Conservation (phyloP, 2,329 filamentous ascomycete genomes). For the Botrytis galanthina region DNA sequence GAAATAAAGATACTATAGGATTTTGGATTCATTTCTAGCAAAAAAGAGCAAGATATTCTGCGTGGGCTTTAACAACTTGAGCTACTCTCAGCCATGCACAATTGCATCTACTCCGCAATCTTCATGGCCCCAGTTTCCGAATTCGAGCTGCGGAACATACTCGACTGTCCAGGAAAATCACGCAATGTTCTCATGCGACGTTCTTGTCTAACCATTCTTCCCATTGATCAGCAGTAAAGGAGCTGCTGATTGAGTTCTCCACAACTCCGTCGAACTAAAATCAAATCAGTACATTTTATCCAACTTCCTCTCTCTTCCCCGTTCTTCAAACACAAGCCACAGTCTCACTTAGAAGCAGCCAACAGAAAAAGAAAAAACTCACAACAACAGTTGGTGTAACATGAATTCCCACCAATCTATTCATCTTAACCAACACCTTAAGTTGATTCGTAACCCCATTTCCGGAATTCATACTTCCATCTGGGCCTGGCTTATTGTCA, state of each 20-base stretch:
- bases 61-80: neutral
- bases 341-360: too few relatives aligned
- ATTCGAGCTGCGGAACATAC: neutral
- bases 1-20: neutral
- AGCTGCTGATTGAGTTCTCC: constrained; percentile 72
- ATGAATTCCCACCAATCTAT: constrained; percentile 77
- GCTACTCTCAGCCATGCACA: neutral
- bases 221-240: constrained; percentile 81
- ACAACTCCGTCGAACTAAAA: constrained; percentile 73
- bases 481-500: constrained; percentile 61
- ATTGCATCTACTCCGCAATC: neutral
- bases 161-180: neutral
- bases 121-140: too few relatives aligned
- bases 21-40: neutral
- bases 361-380: neutral
- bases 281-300: neutral
- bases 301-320: neutral
- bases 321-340: neutral
- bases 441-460: constrained; percentile 83
- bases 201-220: constrained; percentile 47
- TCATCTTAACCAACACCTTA: constrained; percentile 78
- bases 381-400: constrained; percentile 81
- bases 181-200: neutral
- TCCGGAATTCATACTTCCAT: constrained; percentile 71
- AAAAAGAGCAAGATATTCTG: neutral